Evolutionary conservation across 805 yeast species (phyloP), one percentile per base, ranked within the genome.

Genomic region (Candida orba): DNA sequence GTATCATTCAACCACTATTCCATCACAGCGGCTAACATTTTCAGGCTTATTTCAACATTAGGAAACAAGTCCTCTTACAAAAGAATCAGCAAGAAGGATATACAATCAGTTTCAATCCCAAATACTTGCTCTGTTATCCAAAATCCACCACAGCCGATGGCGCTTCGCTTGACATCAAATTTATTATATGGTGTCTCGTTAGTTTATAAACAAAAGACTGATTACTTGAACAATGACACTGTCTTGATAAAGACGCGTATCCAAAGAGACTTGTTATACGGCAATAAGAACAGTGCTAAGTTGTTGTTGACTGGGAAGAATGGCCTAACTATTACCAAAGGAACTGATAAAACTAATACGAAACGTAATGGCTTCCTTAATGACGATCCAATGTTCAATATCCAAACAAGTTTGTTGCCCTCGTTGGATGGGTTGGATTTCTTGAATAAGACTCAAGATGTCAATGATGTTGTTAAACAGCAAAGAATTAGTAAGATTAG

Each of bases 191-290:
- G 80, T 1, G 61, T 74, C 5, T 61, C 76, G 1, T 45, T 75
- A 32, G 57, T 71, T 34, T 72, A 71, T 53, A 73, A 66, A 44
- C 71, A 72, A 24, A 75, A 79, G 53, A 67, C 73, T 0, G 69
- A 68, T 4, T 70, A 69, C 50, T 67, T 73, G 49, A 66, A 65
- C 49, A 53, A 40, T 29, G 62, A 58, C 41, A 44, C 56, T 0
- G 46, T 49, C 12, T 18, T 44, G 9, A 45, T 54, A 8, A 51
- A 58, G 30, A 49, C 60, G 4, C 50, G 55, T 20, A 33, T 58
- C 23, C 59, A 54, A 12, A 48, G 55, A 17, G 61, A 57, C 15
- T 29, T 35, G 18, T 22, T 57, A 9, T 38, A 42, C 27, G 38
- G 43, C 8, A 35, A 23, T 23, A 39, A 23, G 4, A 36, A 39